Conservation (phyloP, 306 rosid genomes). For the Sphenostylis stenocarpa region DNA sequence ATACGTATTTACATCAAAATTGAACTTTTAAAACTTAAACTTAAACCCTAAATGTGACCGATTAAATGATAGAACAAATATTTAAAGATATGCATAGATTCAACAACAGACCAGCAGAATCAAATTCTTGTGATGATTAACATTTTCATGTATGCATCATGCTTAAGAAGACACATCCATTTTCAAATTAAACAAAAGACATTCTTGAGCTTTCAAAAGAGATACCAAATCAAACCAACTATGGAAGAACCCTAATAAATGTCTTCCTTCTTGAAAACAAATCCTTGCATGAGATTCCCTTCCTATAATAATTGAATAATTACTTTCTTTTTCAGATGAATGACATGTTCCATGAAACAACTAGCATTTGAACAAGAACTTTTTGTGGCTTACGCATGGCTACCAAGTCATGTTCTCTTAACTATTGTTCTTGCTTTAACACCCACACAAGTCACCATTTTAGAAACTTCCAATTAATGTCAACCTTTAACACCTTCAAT, state of each 20-base stretch:
- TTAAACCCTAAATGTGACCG: not conserved
- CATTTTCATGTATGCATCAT: not conserved
- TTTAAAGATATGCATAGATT: not conserved
- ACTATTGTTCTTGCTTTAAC: not conserved
- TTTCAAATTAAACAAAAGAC: not conserved
- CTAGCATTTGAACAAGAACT: not conserved
- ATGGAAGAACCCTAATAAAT: not conserved
- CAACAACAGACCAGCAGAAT: slow-evolving; percentile 5
- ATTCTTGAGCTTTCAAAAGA: not conserved
- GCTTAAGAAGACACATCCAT: not conserved
- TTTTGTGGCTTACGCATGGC: slow-evolving; percentile 5
- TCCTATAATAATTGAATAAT: not conserved
- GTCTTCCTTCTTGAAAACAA: not conserved
- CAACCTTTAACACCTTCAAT: not conserved
- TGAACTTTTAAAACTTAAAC: not conserved
- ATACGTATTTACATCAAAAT: too few relatives aligned
- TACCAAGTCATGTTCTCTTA: not conserved
- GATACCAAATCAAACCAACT: not conserved
- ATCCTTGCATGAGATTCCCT: not conserved
- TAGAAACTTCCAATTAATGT: slow-evolving; percentile 8
- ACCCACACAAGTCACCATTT: not conserved
- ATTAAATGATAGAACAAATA: not conserved
- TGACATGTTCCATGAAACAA: not conserved
- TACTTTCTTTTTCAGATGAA: not conserved
- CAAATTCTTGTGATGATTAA: not conserved